These are phyloP conservation scores for Aristolochia fimbriata DNA, from an alignment of 164 flowering plant genomes.

Conservation along the genomic window DNA sequence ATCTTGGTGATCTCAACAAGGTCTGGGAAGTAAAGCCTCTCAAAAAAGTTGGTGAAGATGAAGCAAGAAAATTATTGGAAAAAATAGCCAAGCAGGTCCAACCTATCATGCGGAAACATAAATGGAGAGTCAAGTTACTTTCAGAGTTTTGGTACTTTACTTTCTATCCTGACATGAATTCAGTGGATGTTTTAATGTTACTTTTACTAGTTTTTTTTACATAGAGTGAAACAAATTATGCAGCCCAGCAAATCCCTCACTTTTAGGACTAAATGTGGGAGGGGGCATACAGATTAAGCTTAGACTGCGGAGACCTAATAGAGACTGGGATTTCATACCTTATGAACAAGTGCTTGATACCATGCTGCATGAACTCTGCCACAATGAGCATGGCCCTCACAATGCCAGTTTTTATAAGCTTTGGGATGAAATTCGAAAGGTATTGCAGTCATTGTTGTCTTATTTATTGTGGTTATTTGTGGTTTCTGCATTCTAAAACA, in stretches of 20 bases:
- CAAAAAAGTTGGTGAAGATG: constrained; percentile 55
- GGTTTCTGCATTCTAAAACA: too few relatives aligned
- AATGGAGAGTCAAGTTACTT: constrained; percentile 87
- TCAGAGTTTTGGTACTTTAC: constrained; percentile 69
- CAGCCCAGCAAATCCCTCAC: constrained; percentile 67
- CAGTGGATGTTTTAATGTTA: too few relatives aligned
- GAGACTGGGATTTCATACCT: constrained; percentile 68
- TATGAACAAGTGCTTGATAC: constrained; percentile 79
- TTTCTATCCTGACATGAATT: too few relatives aligned
- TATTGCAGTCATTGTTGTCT: constrained; percentile 1
- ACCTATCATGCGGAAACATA: constrained; percentile 80
- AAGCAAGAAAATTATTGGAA: constrained; percentile 59
- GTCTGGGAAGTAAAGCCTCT: constrained; percentile 90
- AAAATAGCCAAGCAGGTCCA: constrained; percentile 83
- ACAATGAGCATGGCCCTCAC: constrained; percentile 83
- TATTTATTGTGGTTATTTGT: too few relatives aligned
- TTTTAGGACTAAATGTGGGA: constrained; percentile 81
- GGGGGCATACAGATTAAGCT: constrained; percentile 71
- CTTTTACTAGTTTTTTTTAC: too few relatives aligned
- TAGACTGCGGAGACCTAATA: constrained; percentile 61
- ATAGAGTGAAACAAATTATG: neutral
- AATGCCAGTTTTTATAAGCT: constrained; percentile 84
- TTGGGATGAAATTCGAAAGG: constrained; percentile 94
- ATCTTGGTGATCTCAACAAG: constrained; percentile 61
- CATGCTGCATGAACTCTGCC: constrained; percentile 98